A percentile compares a stretch with the other conserved stretches of the same genome.
Evolutionary conservation across 106 monocot species (phyloP).

Genomic region (Allium cepa): DNA sequence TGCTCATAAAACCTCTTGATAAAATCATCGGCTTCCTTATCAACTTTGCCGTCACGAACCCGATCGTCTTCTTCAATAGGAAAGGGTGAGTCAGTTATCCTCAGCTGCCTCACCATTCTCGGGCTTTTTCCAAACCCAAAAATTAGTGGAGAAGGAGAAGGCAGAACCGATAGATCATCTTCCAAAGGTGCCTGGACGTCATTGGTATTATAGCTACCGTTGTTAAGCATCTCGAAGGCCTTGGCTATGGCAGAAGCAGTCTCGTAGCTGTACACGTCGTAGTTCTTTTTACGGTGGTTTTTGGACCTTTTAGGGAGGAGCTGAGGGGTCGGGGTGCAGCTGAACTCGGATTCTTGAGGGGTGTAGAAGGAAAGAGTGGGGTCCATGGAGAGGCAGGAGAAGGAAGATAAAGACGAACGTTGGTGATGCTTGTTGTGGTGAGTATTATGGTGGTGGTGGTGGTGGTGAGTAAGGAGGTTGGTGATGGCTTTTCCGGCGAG

Average conservation of each 20-base stretch:
- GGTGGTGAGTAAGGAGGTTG: constrained; percentile 28
- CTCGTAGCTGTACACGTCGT: not conserved
- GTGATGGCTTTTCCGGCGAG: constrained; percentile 32
- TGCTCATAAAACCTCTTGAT: constrained; percentile 70
- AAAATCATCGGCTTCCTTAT: constrained; percentile 46
- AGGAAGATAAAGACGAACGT: constrained; percentile 16
- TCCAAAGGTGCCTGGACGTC: not conserved
- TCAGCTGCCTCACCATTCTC: constrained; percentile 26
- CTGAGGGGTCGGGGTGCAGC: constrained; percentile 64
- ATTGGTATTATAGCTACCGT: constrained; percentile 8
- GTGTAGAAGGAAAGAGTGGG: constrained; percentile 34
- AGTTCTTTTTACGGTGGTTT: not conserved
- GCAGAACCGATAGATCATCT: not conserved
- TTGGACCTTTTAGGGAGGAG: not conserved
- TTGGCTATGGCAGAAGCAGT: constrained; percentile 15
- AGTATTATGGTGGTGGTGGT: constrained; percentile 19
- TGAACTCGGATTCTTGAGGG: constrained; percentile 63
- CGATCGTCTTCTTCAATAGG: constrained; percentile 32
- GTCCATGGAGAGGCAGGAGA: constrained; percentile 39
- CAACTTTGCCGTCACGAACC: constrained; percentile 17
- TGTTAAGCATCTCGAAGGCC: constrained; percentile 21
- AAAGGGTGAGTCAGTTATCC: constrained; percentile 85
- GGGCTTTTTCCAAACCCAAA: constrained; percentile 13
- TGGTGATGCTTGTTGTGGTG: not conserved
- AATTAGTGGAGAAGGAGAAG: constrained; percentile 5